Evolutionary conservation across 1,139 yeast species (phyloP), one percentile per base, ranked within the genome.

Genomic region (Yamadazyma sp.): DNA sequence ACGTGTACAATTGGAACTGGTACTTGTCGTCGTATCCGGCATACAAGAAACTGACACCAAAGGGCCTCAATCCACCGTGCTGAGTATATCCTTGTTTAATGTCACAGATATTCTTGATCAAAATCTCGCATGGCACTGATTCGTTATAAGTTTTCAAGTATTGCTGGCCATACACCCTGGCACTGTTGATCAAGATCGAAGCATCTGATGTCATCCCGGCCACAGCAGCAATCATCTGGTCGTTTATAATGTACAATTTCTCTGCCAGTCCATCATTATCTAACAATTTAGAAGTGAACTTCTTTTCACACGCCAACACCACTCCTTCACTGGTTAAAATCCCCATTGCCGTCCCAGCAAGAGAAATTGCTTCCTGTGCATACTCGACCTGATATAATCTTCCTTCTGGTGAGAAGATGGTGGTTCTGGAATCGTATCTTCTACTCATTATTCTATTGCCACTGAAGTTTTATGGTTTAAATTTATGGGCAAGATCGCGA

Each of bases 191-290:
- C 51, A 94, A 75, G 43, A 92, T 90, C 31, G 89, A 84, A 2
- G 98, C 98, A 64, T 94, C 99, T 1, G 97, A 94, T 33, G 94
- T 94, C 81, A 92, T 84, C 35, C 99, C 99, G 1, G 99, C 98
- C 25, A 94, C 99, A 1, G 97, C 96, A 53, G 95, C 88, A 37
- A 90, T 76, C 73, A 85, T 85, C 54, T 84, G 82, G 61, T 76
- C 90, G 62, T 85, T 87, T 57, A 92, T 69, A 28, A 81, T 77
- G 64, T 90, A 92, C 66, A 94, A 77, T 65, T 92, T 92, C 65
- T 92, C 99, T 29, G 96, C 89, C 21, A 88, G 78, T 20, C 92
- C 86, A 60, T 90, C 97, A 64, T 89, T 95, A 63, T 94, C 98
- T 46, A 92, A 77, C 51, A 92, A 73, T 57, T 90, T 89, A 46